These are phyloP conservation scores for Terfezia claveryi DNA, from an alignment of 495 filamentous ascomycete species.

Conservation along the genomic window DNA sequence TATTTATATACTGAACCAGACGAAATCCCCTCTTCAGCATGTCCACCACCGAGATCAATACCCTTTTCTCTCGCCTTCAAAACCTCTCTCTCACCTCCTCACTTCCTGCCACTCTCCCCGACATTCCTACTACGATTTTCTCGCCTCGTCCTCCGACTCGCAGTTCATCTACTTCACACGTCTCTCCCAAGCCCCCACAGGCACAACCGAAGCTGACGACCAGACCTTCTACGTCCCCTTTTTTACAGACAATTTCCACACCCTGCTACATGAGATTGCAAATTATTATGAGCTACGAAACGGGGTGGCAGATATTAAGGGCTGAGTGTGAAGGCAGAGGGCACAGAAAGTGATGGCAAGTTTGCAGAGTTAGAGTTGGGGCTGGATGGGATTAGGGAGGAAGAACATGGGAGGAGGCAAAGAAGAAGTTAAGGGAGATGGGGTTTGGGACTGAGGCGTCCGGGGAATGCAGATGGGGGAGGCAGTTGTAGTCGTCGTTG, in stretches of 20 bases:
- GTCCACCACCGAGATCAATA: neutral
- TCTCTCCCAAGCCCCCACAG: neutral
- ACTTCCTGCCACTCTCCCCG: conserved; percentile 3
- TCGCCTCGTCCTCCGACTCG: conserved; percentile 2
- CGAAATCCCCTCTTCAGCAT: neutral
- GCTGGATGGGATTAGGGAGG: neutral
- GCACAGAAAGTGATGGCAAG: neutral
- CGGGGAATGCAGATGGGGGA: neutral
- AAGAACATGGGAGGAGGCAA: neutral
- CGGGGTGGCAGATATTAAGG: neutral
- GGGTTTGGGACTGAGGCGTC: neutral
- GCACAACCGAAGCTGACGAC: neutral
- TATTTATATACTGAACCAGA: no score
- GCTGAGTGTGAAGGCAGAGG: neutral
- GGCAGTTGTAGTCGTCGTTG: neutral
- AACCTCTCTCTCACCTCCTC: conserved; percentile 3
- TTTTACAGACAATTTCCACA: conserved; percentile 1
- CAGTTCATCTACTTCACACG: neutral
- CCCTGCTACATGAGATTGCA: neutral
- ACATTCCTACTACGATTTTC: neutral
- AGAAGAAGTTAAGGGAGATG: neutral
- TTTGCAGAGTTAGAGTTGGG: neutral
- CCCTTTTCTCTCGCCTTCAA: neutral
- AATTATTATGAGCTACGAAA: neutral
- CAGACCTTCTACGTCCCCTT: neutral